These are phyloP conservation scores for Xylaria sp. DNA, from an alignment of 2,329 filamentous ascomycete genomes.

Conservation along the genomic window DNA sequence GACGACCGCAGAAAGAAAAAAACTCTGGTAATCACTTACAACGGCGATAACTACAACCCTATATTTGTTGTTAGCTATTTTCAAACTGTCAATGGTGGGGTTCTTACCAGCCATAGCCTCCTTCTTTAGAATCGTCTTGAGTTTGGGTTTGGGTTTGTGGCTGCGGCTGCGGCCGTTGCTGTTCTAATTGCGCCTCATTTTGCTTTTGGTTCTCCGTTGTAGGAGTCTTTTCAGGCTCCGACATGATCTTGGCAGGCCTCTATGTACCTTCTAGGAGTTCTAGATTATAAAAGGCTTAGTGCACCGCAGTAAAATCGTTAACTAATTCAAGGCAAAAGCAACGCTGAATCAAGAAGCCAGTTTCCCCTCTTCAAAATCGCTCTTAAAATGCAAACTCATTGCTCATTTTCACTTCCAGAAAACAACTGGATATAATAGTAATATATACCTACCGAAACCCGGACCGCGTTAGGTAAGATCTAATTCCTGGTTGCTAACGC, in stretches of 20 bases:
- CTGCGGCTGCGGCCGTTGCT: slow-evolving; percentile 2
- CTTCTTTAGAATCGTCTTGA: slow-evolving; percentile 60
- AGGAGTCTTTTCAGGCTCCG: slow-evolving; percentile 21
- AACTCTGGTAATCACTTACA: slow-evolving; percentile 43
- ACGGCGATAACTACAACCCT: slow-evolving; percentile 61
- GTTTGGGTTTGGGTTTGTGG: slow-evolving; percentile 72
- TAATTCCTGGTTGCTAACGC: background rate
- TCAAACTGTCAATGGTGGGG: background rate
- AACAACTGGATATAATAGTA: background rate
- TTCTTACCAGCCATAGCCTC: slow-evolving; percentile 69
- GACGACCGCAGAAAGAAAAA: background rate
- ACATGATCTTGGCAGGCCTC: slow-evolving; percentile 21
- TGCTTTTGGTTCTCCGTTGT: slow-evolving; percentile 6
- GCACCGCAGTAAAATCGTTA: background rate
- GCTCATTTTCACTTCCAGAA: background rate
- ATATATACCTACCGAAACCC: background rate
- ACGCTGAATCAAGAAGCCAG: background rate
- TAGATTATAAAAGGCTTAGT: background rate
- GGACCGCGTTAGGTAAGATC: background rate
- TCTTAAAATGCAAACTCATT: background rate
- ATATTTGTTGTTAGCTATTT: background rate
- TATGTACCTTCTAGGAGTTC: background rate
- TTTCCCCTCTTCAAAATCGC: background rate
- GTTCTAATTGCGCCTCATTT: slow-evolving; percentile 13
- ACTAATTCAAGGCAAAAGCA: background rate